phyloP scores from a whole-genome alignment of 148 eudicot species.

The Amaranthus palmeri region DNA sequence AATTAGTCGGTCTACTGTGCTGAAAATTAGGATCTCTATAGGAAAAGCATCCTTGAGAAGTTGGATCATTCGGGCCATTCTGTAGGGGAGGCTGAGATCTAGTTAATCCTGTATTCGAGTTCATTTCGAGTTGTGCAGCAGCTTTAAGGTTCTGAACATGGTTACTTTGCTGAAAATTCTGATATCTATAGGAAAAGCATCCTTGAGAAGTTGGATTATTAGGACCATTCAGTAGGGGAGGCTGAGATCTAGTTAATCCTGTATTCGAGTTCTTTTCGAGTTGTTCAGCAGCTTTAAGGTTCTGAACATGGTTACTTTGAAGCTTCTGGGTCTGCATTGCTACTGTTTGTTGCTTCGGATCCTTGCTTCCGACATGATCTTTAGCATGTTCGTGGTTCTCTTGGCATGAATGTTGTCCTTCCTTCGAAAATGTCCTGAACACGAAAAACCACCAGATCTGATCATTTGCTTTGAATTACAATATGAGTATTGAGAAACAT shows the following conservation, averaged over 20 bases:
- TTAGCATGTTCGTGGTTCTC: slow-evolving; percentile 10
- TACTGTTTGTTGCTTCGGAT: slow-evolving; percentile 8
- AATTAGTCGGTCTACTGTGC: background rate
- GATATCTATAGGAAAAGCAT: slow-evolving; percentile 6
- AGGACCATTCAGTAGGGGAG: background rate
- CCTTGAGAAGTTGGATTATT: background rate
- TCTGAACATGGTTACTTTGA: slow-evolving; percentile 1
- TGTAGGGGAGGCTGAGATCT: background rate
- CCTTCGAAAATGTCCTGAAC: slow-evolving; percentile 18
- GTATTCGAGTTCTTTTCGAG: slow-evolving; percentile 3
- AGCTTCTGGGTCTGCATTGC: slow-evolving; percentile 9
- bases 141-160: too few relatives aligned
- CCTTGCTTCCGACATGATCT: background rate
- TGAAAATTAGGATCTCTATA: background rate
- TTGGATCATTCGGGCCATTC: background rate
- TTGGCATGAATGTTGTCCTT: slow-evolving; percentile 11
- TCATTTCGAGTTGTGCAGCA: too few relatives aligned
- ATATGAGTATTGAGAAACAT: background rate
- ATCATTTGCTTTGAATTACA: background rate
- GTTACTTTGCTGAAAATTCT: background rate
- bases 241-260: slow-evolving; percentile 8
- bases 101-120: too few relatives aligned
- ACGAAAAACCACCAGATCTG: background rate
- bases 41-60: too few relatives aligned
- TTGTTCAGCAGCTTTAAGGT: slow-evolving; percentile 6